Evolutionary conservation across 306 rosid genomes (phyloP).

Genomic region (Begonia peltatifolia): DNA sequence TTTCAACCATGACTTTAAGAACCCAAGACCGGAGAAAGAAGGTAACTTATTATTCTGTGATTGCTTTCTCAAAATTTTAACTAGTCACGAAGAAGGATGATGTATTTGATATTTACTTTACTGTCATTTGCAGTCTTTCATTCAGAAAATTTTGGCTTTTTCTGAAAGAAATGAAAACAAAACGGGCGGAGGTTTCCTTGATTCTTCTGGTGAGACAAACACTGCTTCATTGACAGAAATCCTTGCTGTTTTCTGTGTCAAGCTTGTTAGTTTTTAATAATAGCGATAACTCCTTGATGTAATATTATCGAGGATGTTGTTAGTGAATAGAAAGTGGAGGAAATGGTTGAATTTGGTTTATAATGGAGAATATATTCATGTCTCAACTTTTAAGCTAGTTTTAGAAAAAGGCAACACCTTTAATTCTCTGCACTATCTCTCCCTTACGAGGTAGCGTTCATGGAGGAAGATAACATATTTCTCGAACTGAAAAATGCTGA

Average conservation of each 20-base stretch:
- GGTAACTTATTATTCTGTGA: not conserved
- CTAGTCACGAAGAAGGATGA: not conserved
- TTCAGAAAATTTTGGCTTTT: slow-evolving; percentile 41
- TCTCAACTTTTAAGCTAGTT: slow-evolving; percentile 15
- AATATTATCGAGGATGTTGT: too few relatives aligned
- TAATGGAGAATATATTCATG: slow-evolving; percentile 33
- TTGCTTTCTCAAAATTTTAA: too few relatives aligned
- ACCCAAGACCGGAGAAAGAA: slow-evolving; percentile 29
- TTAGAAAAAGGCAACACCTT: slow-evolving; percentile 5
- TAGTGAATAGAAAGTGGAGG: too few relatives aligned
- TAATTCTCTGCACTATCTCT: too few relatives aligned
- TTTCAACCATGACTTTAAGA: slow-evolving; percentile 21
- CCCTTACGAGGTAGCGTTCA: too few relatives aligned
- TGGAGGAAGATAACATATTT: too few relatives aligned
- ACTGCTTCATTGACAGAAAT: too few relatives aligned
- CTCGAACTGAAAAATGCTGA: too few relatives aligned
- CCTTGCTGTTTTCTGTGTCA: too few relatives aligned
- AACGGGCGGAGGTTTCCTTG: slow-evolving; percentile 19
- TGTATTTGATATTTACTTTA: not conserved
- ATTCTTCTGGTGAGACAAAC: slow-evolving; percentile 51
- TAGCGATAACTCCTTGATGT: too few relatives aligned
- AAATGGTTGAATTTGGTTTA: not conserved
- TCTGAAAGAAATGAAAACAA: slow-evolving; percentile 45
- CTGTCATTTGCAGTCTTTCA: slow-evolving; percentile 49
- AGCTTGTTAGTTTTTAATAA: too few relatives aligned